These are phyloP conservation scores for Botrytis porri DNA, from an alignment of 2,329 filamentous ascomycete genomes.

Conservation along the genomic window DNA sequence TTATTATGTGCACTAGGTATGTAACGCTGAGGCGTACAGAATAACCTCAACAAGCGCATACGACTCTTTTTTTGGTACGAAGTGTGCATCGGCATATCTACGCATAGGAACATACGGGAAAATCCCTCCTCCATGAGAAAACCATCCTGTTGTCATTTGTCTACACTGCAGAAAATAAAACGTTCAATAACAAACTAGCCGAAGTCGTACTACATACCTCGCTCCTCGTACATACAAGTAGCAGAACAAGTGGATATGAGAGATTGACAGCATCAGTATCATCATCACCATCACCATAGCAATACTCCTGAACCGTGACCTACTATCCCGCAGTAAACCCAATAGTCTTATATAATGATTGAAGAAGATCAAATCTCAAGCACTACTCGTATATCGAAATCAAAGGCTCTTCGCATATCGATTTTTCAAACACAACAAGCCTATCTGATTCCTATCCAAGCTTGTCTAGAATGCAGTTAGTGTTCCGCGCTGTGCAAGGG, in stretches of 20 bases:
- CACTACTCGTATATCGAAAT: not conserved
- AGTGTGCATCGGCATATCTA: not conserved
- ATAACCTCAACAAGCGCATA: slow-evolving; percentile 5
- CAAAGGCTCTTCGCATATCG: not conserved
- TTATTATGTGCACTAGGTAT: not conserved
- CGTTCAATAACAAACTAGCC: not conserved
- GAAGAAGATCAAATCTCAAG: not conserved
- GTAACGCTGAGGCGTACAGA: not conserved
- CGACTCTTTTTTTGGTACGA: not conserved
- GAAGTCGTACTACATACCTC: not conserved
- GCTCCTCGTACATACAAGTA: not conserved
- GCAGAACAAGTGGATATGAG: not conserved
- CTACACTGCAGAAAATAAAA: slow-evolving; percentile 1
- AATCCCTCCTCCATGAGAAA: not conserved
- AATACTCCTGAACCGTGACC: not conserved
- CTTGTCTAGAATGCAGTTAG: not conserved
- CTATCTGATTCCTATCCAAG: not conserved
- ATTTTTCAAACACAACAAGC: not conserved
- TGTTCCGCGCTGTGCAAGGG: not conserved
- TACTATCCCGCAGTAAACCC: not conserved
- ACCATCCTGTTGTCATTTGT: not conserved
- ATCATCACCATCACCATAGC: not conserved
- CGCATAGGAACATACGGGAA: not conserved
- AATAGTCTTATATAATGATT: not conserved
- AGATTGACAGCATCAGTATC: not conserved